phyloP scores from a whole-genome alignment of 768 basidiomycete species.

The Tylopilus intermedius region DNA sequence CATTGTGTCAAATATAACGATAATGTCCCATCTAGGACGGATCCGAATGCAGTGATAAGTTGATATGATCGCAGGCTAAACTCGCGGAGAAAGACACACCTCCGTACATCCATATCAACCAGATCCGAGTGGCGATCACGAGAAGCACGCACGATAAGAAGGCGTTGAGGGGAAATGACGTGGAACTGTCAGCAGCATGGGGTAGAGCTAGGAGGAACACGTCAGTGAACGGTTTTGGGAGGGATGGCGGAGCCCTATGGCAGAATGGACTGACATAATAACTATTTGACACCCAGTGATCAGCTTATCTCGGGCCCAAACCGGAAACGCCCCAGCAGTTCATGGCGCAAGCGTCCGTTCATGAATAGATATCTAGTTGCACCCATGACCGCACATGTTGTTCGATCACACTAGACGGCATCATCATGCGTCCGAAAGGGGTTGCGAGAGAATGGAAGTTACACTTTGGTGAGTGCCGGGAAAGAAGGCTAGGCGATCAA shows the following conservation, averaged over 20 bases:
- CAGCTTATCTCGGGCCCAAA: constrained; percentile 14
- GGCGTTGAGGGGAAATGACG: constrained; percentile 14
- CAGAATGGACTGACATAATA: constrained; percentile 10
- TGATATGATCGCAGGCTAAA: constrained; percentile 10
- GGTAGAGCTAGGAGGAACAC: constrained; percentile 1
- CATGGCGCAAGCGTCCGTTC: constrained; percentile 14
- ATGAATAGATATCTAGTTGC: constrained; percentile 9
- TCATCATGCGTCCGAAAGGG: constrained; percentile 16
- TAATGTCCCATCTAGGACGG: constrained; percentile 13
- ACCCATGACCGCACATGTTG: constrained; percentile 13
- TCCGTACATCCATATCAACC: constrained; percentile 8
- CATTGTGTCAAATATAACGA: constrained; percentile 10
- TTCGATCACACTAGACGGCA: constrained; percentile 21
- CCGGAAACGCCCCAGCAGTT: constrained; percentile 7
- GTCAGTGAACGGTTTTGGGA: constrained; percentile 1
- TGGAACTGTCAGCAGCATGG: constrained; percentile 17
- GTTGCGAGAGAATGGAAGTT: constrained; percentile 24
- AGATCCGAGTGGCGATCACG: constrained; percentile 15
- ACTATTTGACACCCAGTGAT: constrained; percentile 5
- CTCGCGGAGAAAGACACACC: constrained; percentile 3
- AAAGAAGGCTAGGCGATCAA: constrained; percentile 17
- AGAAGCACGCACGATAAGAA: constrained; percentile 13
- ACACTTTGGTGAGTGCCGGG: constrained; percentile 6
- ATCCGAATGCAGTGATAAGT: constrained; percentile 14
- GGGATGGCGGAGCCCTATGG: not conserved